Evolutionary conservation across 441 rosid genomes (phyloP).

Genomic region (Eruca vesicaria): DNA sequence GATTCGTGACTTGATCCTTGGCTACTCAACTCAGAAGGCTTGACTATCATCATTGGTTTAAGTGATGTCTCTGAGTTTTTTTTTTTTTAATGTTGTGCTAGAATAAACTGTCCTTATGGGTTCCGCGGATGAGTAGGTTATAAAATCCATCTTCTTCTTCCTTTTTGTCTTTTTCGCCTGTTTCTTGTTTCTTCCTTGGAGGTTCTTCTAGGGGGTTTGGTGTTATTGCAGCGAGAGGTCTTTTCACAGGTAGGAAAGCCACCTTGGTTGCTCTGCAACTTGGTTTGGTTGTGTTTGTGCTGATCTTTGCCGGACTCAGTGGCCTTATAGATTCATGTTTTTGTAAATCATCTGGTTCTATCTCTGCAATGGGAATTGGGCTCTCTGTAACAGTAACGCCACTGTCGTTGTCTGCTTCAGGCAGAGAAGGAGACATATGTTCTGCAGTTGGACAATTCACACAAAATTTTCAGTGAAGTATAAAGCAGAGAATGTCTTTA

Average conservation of each 20-base stretch:
- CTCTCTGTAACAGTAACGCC: conserved; percentile 23
- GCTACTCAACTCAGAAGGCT: background rate
- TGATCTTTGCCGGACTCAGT: conserved; percentile 4
- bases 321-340: conserved; percentile 9
- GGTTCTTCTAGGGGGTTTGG: conserved; percentile 27
- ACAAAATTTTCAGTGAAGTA: background rate
- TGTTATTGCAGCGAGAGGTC: conserved; percentile 34
- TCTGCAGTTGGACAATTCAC: conserved; percentile 24
- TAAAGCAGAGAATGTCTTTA: background rate
- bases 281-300: conserved; percentile 4
- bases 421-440: conserved; percentile 35
- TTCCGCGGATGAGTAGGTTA: conserved; percentile 33
- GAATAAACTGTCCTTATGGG: conserved; percentile 35
- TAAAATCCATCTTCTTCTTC: conserved; percentile 35
- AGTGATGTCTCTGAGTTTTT: too few relatives aligned
- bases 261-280: conserved; percentile 40
- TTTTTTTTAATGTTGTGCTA: conserved; percentile 11
- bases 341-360: conserved; percentile 26
- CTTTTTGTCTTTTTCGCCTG: conserved; percentile 28
- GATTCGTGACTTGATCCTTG: conserved; percentile 51
- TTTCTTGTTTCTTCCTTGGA: conserved; percentile 34
- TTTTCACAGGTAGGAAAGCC: conserved; percentile 64
- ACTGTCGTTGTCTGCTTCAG: conserved; percentile 25
- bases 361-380: conserved; percentile 7
- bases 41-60: background rate